These are phyloP conservation scores for Fusarium sp. DNA, from an alignment of 2,329 filamentous ascomycete genomes.

Conservation along the genomic window DNA sequence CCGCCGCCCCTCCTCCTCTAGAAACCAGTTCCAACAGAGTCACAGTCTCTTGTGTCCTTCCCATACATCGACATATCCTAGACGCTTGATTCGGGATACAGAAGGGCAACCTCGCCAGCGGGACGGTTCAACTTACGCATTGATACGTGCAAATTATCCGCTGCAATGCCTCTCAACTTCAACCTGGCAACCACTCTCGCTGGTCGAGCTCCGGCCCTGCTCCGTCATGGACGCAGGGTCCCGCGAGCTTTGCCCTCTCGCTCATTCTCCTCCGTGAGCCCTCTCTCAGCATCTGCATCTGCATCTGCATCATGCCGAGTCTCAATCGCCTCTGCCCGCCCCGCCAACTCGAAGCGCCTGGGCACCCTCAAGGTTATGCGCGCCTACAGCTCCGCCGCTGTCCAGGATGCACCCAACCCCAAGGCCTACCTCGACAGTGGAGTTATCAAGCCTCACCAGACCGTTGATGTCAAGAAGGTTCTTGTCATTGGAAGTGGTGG, in stretches of 20 bases:
- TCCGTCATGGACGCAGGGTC: constrained; percentile 63
- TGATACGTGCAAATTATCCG: constrained; percentile 45
- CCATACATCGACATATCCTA: constrained; percentile 33
- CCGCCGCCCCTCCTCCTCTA: constrained; percentile 15
- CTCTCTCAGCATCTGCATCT: constrained; percentile 40
- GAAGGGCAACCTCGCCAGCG: constrained; percentile 47
- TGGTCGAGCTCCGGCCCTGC: constrained; percentile 65
- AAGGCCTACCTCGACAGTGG: constrained; percentile 91
- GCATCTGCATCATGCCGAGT: background rate
- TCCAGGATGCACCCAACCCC: constrained; percentile 79
- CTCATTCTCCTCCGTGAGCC: constrained; percentile 52
- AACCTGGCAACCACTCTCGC: constrained; percentile 56
- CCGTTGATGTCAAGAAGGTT: constrained; percentile 95
- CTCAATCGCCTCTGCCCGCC: constrained; percentile 43
- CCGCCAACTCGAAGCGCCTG: constrained; percentile 54
- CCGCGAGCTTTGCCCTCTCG: constrained; percentile 56
- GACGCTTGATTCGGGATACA: constrained; percentile 45
- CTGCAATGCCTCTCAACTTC: constrained; percentile 52
- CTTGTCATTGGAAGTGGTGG: constrained; percentile 95
- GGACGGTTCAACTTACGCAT: constrained; percentile 49
- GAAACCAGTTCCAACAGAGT: constrained; percentile 38
- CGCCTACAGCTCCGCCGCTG: constrained; percentile 53
- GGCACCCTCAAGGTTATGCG: constrained; percentile 58
- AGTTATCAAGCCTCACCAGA: constrained; percentile 79
- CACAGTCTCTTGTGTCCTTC: constrained; percentile 37